Percentiles rank a stretch among this genome's conserved stretches.
Evolutionary conservation across 2,329 filamentous ascomycete genomes (phyloP).

Genomic region (Tricladium varicosporioides): DNA sequence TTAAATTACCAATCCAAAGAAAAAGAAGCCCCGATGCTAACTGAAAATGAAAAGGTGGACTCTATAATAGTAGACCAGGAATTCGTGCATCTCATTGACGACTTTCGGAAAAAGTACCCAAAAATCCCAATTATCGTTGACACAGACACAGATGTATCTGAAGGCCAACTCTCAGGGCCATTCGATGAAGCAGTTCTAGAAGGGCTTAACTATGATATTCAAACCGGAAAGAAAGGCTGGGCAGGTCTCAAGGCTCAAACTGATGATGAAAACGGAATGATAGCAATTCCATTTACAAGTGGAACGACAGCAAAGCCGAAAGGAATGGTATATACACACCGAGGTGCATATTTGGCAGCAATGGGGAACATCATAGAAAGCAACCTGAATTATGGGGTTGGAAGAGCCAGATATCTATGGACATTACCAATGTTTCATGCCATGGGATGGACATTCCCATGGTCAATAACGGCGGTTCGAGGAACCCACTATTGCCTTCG

Average conservation of each 20-base stretch:
- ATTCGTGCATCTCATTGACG: slow-evolving; percentile 67
- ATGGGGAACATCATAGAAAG: slow-evolving; percentile 87
- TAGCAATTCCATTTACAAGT: slow-evolving; percentile 90
- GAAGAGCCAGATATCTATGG: slow-evolving; percentile 82
- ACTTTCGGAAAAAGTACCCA: slow-evolving; percentile 60
- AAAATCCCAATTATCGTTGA: slow-evolving; percentile 74
- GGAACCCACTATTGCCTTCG: slow-evolving; percentile 94
- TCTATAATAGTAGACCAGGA: slow-evolving; percentile 84
- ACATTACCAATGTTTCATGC: slow-evolving; percentile 84
- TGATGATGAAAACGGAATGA: slow-evolving; percentile 72
- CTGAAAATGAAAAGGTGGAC: slow-evolving; percentile 53
- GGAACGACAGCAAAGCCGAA: slow-evolving; percentile 91
- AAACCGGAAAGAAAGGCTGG: slow-evolving; percentile 72
- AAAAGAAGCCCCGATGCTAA: background rate
- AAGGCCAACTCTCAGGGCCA: slow-evolving; percentile 71
- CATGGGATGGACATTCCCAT: slow-evolving; percentile 74
- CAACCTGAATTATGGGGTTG: slow-evolving; percentile 69
- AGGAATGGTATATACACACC: slow-evolving; percentile 88
- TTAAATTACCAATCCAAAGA: background rate
- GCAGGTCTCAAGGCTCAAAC: slow-evolving; percentile 65
- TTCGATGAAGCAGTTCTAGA: slow-evolving; percentile 84
- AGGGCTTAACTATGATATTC: slow-evolving; percentile 69
- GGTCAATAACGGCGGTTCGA: slow-evolving; percentile 87
- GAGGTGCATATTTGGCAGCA: slow-evolving; percentile 81
- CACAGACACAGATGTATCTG: slow-evolving; percentile 72